A percentile compares a stretch with the other conserved stretches of the same genome.
Evolutionary conservation across 331 rosid species (phyloP).

Genomic region (Telfairia occidentalis): DNA sequence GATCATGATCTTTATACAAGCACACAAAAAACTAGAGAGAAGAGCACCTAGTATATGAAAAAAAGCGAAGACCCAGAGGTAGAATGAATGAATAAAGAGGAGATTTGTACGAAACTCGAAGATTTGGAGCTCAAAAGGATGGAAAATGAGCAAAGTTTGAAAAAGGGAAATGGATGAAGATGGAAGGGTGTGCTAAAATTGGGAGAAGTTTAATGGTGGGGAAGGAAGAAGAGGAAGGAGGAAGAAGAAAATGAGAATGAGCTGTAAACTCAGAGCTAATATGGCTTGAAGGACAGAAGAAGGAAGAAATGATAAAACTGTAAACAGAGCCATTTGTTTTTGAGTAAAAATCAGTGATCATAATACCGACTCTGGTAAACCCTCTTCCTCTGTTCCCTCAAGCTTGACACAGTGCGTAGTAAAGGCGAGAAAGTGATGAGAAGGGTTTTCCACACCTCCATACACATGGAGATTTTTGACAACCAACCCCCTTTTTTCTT

Average conservation of each 20-base stretch:
- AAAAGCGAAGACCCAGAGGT: neutral
- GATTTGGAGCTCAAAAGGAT: neutral
- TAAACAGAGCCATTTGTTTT: neutral
- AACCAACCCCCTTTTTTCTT: neutral
- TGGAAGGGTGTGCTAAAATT: neutral
- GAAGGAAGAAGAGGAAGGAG: neutral
- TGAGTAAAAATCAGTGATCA: neutral
- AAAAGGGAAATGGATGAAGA: neutral
- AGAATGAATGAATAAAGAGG: neutral
- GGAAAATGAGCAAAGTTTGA: neutral
- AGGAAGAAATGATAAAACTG: neutral
- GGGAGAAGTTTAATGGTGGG: neutral
- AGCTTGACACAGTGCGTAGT: neutral
- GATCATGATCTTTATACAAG: neutral
- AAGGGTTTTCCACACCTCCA: neutral
- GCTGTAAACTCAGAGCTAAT: neutral
- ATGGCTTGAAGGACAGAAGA: neutral
- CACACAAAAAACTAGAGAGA: neutral
- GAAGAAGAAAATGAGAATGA: neutral
- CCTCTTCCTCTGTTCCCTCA: neutral
- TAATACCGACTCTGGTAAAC: neutral
- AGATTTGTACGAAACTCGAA: neutral
- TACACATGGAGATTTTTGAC: slow-evolving; percentile 2
- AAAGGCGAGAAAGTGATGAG: neutral
- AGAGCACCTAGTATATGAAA: neutral